These are phyloP conservation scores for Sporobolomyces phaffii DNA, from an alignment of 768 basidiomycete species.

Conservation along the genomic window DNA sequence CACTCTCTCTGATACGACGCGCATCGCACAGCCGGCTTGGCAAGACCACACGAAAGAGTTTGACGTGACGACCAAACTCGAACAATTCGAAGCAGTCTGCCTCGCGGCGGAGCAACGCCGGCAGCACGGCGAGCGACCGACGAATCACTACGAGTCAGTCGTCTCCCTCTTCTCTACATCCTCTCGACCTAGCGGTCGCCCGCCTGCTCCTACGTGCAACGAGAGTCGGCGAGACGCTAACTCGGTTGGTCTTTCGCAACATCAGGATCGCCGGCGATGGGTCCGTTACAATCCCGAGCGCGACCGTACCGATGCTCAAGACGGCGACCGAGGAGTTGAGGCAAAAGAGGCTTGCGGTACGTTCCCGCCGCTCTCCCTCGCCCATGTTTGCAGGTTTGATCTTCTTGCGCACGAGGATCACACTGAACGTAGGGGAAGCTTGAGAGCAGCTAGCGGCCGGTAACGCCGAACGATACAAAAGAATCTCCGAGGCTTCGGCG, in stretches of 20 bases:
- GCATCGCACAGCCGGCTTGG: constrained; percentile 8
- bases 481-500: neutral
- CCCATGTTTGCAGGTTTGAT: too few relatives aligned
- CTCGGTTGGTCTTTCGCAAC: neutral
- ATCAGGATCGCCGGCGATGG: constrained; percentile 15
- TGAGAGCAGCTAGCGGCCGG: constrained; percentile 7
- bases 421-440: neutral
- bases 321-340: constrained; percentile 1
- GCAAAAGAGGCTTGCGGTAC: constrained; percentile 12
- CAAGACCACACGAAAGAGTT: constrained; percentile 8
- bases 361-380: neutral
- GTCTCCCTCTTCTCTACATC: neutral
- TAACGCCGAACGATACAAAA: constrained; percentile 1
- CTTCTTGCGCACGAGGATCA: too few relatives aligned
- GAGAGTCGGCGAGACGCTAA: too few relatives aligned
- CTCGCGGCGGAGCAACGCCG: constrained; percentile 1
- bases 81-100: constrained; percentile 15
- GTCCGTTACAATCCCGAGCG: constrained; percentile 12
- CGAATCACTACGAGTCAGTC: constrained; percentile 11
- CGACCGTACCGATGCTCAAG: constrained; percentile 10
- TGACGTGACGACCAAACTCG: constrained; percentile 11
- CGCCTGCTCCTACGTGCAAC: too few relatives aligned
- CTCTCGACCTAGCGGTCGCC: too few relatives aligned
- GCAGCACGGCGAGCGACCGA: constrained; percentile 1
- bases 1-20: neutral